Conservation (phyloP, 805 yeast species). For the Nadsonia fulvescens region DNA sequence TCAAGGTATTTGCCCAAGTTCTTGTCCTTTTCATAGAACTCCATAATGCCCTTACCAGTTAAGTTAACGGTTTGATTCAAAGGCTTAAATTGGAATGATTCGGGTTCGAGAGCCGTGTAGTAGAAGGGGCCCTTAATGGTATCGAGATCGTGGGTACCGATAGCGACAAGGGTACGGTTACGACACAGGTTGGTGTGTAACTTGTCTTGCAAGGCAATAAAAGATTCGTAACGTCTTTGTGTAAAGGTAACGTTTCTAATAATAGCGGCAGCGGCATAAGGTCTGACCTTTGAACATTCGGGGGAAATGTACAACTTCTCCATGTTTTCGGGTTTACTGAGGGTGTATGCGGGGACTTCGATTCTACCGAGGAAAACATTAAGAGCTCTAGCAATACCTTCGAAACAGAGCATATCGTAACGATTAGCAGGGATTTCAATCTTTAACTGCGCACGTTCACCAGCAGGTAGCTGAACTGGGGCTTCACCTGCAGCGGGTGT, state of each 20-base stretch:
- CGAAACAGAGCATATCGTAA: slow-evolving; percentile 93
- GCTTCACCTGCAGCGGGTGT: slow-evolving; percentile 63
- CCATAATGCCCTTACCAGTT: slow-evolving; percentile 67
- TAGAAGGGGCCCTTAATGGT: slow-evolving; percentile 66
- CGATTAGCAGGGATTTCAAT: slow-evolving; percentile 97
- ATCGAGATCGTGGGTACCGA: slow-evolving; percentile 94
- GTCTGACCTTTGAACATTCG: slow-evolving; percentile 62
- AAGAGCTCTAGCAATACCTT: slow-evolving; percentile 91
- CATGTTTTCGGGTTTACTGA: slow-evolving; percentile 43
- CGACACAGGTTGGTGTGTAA: slow-evolving; percentile 90
- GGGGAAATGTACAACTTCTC: slow-evolving; percentile 52
- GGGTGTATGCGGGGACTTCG: slow-evolving; percentile 46
- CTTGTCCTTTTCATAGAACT: slow-evolving; percentile 79
- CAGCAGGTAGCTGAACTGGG: too few relatives aligned
- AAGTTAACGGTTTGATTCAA: slow-evolving; percentile 27
- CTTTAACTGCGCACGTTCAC: slow-evolving; percentile 92
- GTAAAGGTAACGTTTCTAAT: slow-evolving; percentile 69
- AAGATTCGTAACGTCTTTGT: slow-evolving; percentile 77
- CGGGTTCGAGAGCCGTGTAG: slow-evolving; percentile 70
- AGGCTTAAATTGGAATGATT: slow-evolving; percentile 31
- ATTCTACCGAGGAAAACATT: slow-evolving; percentile 69
- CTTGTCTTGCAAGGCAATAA: slow-evolving; percentile 91
- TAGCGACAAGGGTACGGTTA: slow-evolving; percentile 91
- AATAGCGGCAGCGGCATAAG: slow-evolving; percentile 90
- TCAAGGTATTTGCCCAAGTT: slow-evolving; percentile 78